Evolutionary conservation across 2,329 filamentous ascomycete species (phyloP), one percentile per base, ranked within the genome.

Genomic region (Penicillium sp.): DNA sequence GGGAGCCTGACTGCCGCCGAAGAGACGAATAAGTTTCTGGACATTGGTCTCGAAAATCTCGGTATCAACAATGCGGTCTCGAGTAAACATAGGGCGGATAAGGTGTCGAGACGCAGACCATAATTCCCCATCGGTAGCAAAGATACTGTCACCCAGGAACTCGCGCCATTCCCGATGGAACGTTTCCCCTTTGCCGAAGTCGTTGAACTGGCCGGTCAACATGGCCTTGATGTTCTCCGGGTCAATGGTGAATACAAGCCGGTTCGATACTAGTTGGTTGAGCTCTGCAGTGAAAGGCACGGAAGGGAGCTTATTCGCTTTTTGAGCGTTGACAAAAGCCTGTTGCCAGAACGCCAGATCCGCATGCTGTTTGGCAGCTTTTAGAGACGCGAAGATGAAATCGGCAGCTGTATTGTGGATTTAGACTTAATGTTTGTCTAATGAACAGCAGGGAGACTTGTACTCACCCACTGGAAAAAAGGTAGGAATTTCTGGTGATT

Each of bases 91-190:
- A 0, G 92, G 92, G 3, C 91, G 81, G 60, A 97, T 86, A 54
- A 97, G 80, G 65, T 92, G 87, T n/a, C 93, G 83, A 52, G 87
- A 91, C 57, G 82, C 80, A 63, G 93, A 89, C 92, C 92, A 97
- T 47, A 82, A 73, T 28, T 85, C 79, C 2, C 89, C 88, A 68
- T 97, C 92, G 0, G 90, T 95, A 7, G 86, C 86, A 72, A 90
- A 91, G 77, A 87, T 88, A 75, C 84, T 84, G 67, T 92, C 84
- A 1, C 64, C 64, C 7, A 66, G 50, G 47, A 66, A 64, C 8
- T 83, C 81, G 55, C 81, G 77, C 86, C 87, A 92, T 52, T 89
- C 83, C n/a, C 71, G 63, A 65, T 90, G 85, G 73, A 93, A 92
- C 26, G 79, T 74, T 63, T 85, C 75, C n/a, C 90, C 90, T 72